Conservation (phyloP, 176 grass and related monocot genomes). For the Tillandsia fasciculata region DNA sequence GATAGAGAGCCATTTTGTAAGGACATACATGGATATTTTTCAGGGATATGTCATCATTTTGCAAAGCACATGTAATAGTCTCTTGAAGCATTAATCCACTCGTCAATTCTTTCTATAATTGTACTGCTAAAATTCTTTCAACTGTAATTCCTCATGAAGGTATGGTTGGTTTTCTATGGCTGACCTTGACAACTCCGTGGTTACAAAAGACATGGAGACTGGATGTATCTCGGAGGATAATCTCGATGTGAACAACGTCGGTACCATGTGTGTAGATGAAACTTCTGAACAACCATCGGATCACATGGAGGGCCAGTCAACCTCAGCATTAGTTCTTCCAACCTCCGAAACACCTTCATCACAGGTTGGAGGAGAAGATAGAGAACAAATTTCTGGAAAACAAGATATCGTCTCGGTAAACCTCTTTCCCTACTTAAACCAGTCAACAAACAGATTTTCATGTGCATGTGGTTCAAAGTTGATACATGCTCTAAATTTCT, state of each 20-base stretch:
- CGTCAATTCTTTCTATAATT: not conserved
- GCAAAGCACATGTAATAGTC: not conserved
- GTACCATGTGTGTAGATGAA: slow-evolving; percentile 15
- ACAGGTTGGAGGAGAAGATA: slow-evolving; percentile 23
- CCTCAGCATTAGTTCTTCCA: slow-evolving; percentile 14
- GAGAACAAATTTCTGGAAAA: slow-evolving; percentile 37
- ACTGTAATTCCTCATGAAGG: slow-evolving; percentile 33
- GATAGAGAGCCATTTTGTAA: no score
- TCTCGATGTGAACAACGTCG: slow-evolving; percentile 25
- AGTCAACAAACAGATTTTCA: not conserved
- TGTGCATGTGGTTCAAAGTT: not conserved
- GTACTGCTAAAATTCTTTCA: not conserved
- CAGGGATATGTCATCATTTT: no score
- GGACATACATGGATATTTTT: no score
- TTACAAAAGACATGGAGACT: slow-evolving; percentile 37
- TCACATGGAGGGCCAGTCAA: slow-evolving; percentile 27
- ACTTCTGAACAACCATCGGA: slow-evolving; percentile 24
- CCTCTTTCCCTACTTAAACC: slow-evolving; percentile 3
- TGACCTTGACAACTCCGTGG: slow-evolving; percentile 58
- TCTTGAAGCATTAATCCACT: not conserved
- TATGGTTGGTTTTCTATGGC: slow-evolving; percentile 85
- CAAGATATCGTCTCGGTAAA: slow-evolving; percentile 40
- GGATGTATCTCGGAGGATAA: slow-evolving; percentile 23
- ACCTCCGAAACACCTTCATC: slow-evolving; percentile 11
- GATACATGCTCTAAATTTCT: no score